Conservation (phyloP, 257 asterid genomes). For the Solanum paucissectum region DNA sequence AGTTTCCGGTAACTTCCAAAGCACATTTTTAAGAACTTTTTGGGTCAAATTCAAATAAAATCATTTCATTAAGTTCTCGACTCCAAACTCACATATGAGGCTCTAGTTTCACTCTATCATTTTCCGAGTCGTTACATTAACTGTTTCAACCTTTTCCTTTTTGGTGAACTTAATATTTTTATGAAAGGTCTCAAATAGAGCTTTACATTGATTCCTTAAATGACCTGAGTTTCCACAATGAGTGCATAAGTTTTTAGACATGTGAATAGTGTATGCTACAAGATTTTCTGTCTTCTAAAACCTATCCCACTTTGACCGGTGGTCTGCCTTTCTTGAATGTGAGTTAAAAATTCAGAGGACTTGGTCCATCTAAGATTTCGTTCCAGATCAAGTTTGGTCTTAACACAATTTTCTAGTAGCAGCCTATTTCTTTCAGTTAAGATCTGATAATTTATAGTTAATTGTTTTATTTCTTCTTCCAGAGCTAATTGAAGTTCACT, state of each 20-base stretch:
- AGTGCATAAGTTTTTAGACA: not conserved
- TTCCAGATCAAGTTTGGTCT: too few relatives aligned
- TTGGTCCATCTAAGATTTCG: not conserved
- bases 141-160: not conserved
- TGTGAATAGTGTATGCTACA: not conserved
- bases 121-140: too few relatives aligned
- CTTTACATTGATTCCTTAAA: not conserved
- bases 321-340: not conserved
- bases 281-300: too few relatives aligned
- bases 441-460: not conserved
- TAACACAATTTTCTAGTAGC: not conserved
- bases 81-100: too few relatives aligned
- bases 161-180: not conserved
- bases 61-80: too few relatives aligned
- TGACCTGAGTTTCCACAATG: not conserved
- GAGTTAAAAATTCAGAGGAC: not conserved
- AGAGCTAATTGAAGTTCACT: not conserved
- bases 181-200: too few relatives aligned
- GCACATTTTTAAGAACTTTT: too few relatives aligned
- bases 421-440: not conserved
- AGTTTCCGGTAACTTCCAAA: too few relatives aligned
- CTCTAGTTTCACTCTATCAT: too few relatives aligned
- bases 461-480: not conserved
- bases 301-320: not conserved
- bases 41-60: too few relatives aligned